These are phyloP conservation scores for Phytopythium mirpurense DNA, from an alignment of 352 stramenopile species.

Conservation along the genomic window DNA sequence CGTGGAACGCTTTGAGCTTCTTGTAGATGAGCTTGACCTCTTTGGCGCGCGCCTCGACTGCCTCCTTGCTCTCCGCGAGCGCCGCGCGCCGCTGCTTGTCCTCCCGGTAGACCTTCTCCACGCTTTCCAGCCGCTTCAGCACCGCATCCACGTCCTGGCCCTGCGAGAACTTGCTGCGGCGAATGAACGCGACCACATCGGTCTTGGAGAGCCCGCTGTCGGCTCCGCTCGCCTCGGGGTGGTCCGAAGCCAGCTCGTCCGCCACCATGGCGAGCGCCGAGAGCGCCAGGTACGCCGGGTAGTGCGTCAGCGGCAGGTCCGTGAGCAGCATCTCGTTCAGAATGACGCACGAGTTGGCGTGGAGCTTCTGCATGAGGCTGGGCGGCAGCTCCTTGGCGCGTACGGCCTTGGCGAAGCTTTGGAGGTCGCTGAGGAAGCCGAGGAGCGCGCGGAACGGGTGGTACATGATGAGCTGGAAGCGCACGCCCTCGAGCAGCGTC, in stretches of 20 bases:
- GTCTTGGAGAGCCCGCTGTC: constrained; percentile 21
- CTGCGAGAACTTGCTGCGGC: constrained; percentile 65
- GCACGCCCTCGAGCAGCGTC: constrained; percentile 78
- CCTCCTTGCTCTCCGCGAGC: constrained; percentile 27
- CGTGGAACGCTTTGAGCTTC: constrained; percentile 82
- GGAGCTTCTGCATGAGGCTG: constrained; percentile 68
- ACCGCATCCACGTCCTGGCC: constrained; percentile 36
- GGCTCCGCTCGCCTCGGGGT: constrained; percentile 14
- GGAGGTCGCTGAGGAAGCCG: constrained; percentile 84
- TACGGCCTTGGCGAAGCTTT: constrained; percentile 56
- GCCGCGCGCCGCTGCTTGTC: constrained; percentile 28
- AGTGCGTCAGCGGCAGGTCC: constrained; percentile 55
- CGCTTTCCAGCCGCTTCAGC: constrained; percentile 21
- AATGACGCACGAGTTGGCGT: constrained; percentile 62
- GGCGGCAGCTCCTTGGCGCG: constrained; percentile 53
- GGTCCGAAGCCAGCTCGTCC: constrained; percentile 34
- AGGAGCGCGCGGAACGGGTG: constrained; percentile 78
- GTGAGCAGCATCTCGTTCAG: constrained; percentile 79
- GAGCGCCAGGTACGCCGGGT: constrained; percentile 69
- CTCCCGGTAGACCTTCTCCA: constrained; percentile 27
- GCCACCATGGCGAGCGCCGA: constrained; percentile 50
- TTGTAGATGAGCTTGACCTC: constrained; percentile 84
- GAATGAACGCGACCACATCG: constrained; percentile 58
- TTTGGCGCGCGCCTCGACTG: constrained; percentile 37
- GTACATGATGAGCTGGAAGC: constrained; percentile 89